A percentile compares a stretch with the other conserved stretches of the same genome.
phyloP scores from a whole-genome alignment of 2,329 filamentous ascomycete genomes.

The Fusarium ambrosium region DNA sequence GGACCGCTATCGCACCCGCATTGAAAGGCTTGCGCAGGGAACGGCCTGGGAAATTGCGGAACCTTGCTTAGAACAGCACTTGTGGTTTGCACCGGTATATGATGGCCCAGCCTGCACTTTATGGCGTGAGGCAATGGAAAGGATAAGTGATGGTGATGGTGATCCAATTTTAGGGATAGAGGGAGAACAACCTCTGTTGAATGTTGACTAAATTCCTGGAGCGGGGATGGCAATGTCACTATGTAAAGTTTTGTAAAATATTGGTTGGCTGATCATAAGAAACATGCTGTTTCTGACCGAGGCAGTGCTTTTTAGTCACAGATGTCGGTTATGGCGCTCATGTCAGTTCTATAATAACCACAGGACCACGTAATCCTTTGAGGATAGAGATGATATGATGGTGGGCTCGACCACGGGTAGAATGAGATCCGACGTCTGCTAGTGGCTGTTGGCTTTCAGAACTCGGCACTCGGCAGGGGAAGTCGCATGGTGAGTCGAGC shows the following conservation, averaged over 20 bases:
- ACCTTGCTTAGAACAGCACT: not conserved
- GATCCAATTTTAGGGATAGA: not conserved
- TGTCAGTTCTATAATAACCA: not conserved
- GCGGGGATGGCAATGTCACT: not conserved
- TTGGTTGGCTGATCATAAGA: not conserved
- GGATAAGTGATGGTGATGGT: not conserved
- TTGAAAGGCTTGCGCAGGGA: not conserved
- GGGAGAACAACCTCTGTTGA: not conserved
- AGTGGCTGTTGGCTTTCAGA: not conserved
- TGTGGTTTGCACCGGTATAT: not conserved
- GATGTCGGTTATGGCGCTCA: not conserved
- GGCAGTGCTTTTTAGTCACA: not conserved
- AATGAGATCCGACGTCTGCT: not conserved
- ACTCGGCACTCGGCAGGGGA: not conserved
- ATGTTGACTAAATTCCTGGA: not conserved
- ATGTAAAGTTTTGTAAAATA: not conserved
- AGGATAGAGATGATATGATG: not conserved
- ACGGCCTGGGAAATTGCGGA: not conserved
- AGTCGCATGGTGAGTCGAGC: not conserved
- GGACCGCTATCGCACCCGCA: not conserved
- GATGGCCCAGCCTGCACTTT: not conserved
- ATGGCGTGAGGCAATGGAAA: not conserved
- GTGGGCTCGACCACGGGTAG: not conserved
- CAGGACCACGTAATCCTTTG: not conserved
- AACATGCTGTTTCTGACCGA: too few species aligned